Conservation (phyloP, 2,329 filamentous ascomycete genomes). For the Pseudopithomyces chartarum region DNA sequence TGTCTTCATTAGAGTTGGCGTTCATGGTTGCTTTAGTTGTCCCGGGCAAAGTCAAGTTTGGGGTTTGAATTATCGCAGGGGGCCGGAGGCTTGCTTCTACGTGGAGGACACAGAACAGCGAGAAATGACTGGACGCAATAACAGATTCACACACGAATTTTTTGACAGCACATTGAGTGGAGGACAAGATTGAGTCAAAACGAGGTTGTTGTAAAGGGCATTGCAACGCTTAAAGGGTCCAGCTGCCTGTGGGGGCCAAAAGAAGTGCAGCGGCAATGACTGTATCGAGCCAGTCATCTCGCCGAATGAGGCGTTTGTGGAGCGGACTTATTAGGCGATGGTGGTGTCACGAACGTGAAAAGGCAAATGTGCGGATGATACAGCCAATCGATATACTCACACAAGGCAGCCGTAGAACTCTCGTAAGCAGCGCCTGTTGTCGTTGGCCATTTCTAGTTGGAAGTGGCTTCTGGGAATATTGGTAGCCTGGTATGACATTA, state of each 20-base stretch:
- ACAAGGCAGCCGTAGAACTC: too few relatives aligned
- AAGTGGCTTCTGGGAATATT: too few relatives aligned
- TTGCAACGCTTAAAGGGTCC: not conserved
- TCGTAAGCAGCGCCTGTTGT: too few relatives aligned
- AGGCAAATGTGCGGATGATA: not conserved
- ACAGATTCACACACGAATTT: not conserved
- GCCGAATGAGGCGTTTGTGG: not conserved
- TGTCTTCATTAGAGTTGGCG: conserved; percentile 21
- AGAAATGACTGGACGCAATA: not conserved
- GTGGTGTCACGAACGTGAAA: not conserved
- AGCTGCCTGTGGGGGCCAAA: conserved; percentile 13
- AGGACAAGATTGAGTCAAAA: not conserved
- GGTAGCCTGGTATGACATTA: too few relatives aligned
- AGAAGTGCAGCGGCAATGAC: conserved; percentile 6
- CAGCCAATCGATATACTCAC: not conserved
- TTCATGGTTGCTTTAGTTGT: conserved; percentile 14
- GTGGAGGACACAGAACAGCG: not conserved
- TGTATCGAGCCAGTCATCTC: conserved; percentile 2
- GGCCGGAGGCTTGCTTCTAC: not conserved
- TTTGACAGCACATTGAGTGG: not conserved
- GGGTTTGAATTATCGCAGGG: not conserved
- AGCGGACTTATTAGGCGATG: not conserved
- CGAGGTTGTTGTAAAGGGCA: not conserved
- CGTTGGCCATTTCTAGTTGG: too few relatives aligned
- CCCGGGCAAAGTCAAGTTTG: not conserved